Conservation (phyloP, 192 early-diverging fungal species). For the Coemansia sp. region DNA sequence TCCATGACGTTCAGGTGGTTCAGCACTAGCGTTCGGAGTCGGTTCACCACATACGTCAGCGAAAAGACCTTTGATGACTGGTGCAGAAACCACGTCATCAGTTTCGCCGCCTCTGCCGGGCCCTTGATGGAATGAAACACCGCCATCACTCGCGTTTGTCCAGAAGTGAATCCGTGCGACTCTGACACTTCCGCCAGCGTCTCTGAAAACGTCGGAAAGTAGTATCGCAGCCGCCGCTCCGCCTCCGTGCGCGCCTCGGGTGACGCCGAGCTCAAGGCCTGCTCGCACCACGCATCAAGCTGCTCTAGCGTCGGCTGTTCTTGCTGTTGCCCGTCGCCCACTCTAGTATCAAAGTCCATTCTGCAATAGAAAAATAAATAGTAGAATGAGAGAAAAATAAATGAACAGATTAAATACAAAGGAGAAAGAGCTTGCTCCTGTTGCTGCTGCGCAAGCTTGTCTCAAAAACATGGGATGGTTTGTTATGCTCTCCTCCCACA, state of each 20-base stretch:
- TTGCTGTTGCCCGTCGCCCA: not conserved
- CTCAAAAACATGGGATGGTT: no score
- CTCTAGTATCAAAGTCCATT: constrained; percentile 11
- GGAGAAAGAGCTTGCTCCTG: no score
- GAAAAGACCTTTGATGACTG: constrained; percentile 45
- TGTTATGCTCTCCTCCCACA: no score
- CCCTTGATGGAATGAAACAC: constrained; percentile 53
- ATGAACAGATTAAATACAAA: not conserved
- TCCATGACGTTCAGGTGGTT: constrained; percentile 47
- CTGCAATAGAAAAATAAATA: no score
- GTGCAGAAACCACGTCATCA: constrained; percentile 51
- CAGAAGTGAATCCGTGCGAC: constrained; percentile 32
- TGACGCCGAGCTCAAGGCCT: constrained; percentile 61
- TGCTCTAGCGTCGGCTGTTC: constrained; percentile 51
- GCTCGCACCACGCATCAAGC: constrained; percentile 57
- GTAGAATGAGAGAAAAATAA: not conserved
- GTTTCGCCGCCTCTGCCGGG: constrained; percentile 39
- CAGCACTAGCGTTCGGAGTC: constrained; percentile 44
- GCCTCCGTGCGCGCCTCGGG: constrained; percentile 61
- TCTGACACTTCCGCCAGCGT: constrained; percentile 36
- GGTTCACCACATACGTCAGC: constrained; percentile 38
- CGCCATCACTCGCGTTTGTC: constrained; percentile 40
- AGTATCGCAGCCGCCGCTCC: constrained; percentile 69
- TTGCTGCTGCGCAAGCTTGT: no score
- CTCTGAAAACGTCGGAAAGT: constrained; percentile 82